Evolutionary conservation across 495 filamentous ascomycete genomes (phyloP), one percentile per base, ranked within the genome.

Genomic region (Penicillium longicatenatum): DNA sequence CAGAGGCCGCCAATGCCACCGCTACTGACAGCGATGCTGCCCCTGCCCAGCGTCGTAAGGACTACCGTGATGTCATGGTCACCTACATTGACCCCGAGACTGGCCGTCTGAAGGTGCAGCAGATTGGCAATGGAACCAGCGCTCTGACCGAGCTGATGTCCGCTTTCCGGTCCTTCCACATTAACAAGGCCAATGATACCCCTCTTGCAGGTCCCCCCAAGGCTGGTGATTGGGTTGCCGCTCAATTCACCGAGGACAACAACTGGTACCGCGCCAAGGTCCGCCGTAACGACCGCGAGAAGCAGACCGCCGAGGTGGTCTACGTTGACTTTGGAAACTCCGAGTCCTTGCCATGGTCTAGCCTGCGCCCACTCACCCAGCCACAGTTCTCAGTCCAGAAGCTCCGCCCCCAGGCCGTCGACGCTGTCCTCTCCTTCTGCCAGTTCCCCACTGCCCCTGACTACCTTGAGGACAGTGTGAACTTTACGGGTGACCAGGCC

Each of bases 261-360:
- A 83, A 92, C 63, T 98, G 94, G 92, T 99, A 99, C 79, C 90
- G 95, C 47, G 95, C 90, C 42, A 87, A 86, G 58, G 82, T 99
- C 45, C 87, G 92, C 33, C 87, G 93, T 61, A 96, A 96, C 73
- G 94, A 99, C 72, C 92, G 94, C 58, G 82, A 90, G 35, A 86
- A 86, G 60, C 88, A 95, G 78, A 84, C 88, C 59, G 89, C 92
- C 11, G 93, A 98, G 73, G 86, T 99, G 6, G 71, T 93, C 14
- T 99, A 97, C 76, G 85, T 98, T 60, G 95, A 99, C 75, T 99
- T 93, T 71, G 95, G 95, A 58, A 98, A 99, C 80, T 86, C 84
- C 20, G 95, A 98, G 76, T 84, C 84, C 64, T 76, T 93, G 35
- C 86, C 92, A 3, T 98, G 92, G 91, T 84, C 85, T 10, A 77